Evolutionary conservation across 2,329 filamentous ascomycete species (phyloP).

Genomic region (Exophiala xenobiotica): DNA sequence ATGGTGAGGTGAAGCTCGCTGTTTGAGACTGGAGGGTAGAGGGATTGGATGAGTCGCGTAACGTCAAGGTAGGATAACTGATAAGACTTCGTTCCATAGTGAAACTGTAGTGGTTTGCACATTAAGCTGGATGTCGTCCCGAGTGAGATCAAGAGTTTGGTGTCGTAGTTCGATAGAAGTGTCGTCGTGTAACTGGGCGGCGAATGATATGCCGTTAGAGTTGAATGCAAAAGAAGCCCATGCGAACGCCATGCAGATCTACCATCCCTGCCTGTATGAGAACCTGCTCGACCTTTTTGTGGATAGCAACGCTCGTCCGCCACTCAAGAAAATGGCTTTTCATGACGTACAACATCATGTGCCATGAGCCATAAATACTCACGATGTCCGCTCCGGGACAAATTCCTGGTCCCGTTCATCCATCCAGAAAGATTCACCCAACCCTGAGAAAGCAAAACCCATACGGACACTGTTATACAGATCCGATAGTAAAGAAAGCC

Average conservation of each 20-base stretch:
- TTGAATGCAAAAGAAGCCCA: constrained; percentile 11
- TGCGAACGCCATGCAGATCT: constrained; percentile 25
- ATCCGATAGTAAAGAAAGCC: constrained; percentile 19
- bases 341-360: constrained; percentile 21
- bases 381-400: background rate
- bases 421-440: constrained; percentile 22
- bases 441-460: constrained; percentile 18
- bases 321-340: constrained; percentile 13
- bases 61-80: too few species aligned
- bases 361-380: constrained; percentile 5
- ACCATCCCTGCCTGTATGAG: constrained; percentile 14
- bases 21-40: too few species aligned
- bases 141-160: background rate
- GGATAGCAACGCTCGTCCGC: constrained; percentile 7
- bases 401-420: constrained; percentile 6
- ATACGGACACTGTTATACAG: constrained; percentile 27
- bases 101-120: background rate
- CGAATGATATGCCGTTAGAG: background rate
- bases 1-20: background rate
- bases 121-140: background rate
- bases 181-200: constrained; percentile 10
- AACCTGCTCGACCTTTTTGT: constrained; percentile 12
- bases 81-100: background rate
- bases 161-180: background rate
- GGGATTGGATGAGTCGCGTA: too few species aligned